phyloP scores from a whole-genome alignment of 208 protist species.

The Balamuthia mandrillaris region DNA sequence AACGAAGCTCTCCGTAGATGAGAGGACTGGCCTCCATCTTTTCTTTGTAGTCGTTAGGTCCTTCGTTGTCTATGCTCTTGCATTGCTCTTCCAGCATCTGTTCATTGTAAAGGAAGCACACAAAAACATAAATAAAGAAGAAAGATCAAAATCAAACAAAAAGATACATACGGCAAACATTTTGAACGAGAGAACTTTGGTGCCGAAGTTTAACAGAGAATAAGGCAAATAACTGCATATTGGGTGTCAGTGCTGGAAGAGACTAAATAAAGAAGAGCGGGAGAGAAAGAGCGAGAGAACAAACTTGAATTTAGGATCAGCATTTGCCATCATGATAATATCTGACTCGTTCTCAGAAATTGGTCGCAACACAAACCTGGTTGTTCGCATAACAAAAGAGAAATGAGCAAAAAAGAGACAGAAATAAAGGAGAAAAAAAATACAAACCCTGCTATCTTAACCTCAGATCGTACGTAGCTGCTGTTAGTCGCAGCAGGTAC shows the following conservation, averaged over 20 bases:
- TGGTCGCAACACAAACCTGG: neutral
- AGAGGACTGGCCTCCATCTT: no score
- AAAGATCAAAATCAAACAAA: neutral
- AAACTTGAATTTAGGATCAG: neutral
- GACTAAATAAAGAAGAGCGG: neutral
- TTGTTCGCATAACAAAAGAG: no score
- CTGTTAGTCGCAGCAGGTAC: no score
- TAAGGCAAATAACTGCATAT: conserved; percentile 17
- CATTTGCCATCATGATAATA: conserved; percentile 3
- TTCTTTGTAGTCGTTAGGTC: no score
- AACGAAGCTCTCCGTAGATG: no score
- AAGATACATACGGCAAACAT: conserved; percentile 4
- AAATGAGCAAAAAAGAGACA: no score
- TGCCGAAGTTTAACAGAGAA: neutral
- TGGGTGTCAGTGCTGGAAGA: neutral
- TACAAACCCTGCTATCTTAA: neutral
- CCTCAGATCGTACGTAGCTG: neutral
- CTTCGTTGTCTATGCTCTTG: no score
- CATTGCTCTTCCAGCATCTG: no score
- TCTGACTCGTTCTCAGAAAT: neutral
- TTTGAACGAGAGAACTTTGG: conserved; percentile 23
- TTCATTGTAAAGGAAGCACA: no score
- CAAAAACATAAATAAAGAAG: neutral
- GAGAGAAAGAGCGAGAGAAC: neutral
- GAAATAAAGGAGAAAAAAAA: neutral